Evolutionary conservation across 371 early-diverging fungal species (phyloP), one percentile per base, ranked within the genome.

Genomic region (Mortierella sp.): DNA sequence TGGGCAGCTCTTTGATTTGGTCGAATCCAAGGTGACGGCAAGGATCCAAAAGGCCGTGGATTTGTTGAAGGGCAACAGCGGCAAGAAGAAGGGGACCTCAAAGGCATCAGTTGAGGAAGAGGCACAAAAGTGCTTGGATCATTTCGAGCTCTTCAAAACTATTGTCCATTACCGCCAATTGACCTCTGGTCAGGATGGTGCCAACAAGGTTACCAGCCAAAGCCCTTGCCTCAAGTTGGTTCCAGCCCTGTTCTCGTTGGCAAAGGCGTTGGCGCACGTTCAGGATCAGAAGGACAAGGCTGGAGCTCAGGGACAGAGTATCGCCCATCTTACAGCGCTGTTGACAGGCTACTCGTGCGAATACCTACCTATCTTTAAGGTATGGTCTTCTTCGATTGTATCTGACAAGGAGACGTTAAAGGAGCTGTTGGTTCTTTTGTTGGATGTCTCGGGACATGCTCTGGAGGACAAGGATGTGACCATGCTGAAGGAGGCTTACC

Each of bases 331-430:
- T 14, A 43, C 66, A 11, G 55, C 84, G 6, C 53, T 73, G 22
- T 64, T 83, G 73, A 73, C 84, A 4, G 76, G 66, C 16, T 83
- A 83, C 39, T 71, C 84, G 19, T 83, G 84, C n/a, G 76, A 79
- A 29, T 76, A 83, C 40, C 24, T 83, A 24, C 76, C 79, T 1
- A 50, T 52, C 0, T 69, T 76, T 4, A 39, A 66, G 26, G 34
- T 66, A 0, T 74, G 77, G 74, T 34, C 68, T 13, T 50, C 77
- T 0, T 19, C 50, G 9, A 9, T 29, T 2, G 45, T 47, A 22
- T 37, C 43, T 22, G 64, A 68, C 11, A 61, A 70, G 13, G 50
- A 37, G 11, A 26, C 65, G 11, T 40, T 75, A 63, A 68, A 63
- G 40, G 76, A 70, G 50, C 26, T 83, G 39, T 29, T 83, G 29